Percentiles rank a stretch among this genome's conserved stretches.
These are phyloP conservation scores for Amphichorda felina DNA, from an alignment of 2,329 filamentous ascomycete species.

Conservation along the genomic window DNA sequence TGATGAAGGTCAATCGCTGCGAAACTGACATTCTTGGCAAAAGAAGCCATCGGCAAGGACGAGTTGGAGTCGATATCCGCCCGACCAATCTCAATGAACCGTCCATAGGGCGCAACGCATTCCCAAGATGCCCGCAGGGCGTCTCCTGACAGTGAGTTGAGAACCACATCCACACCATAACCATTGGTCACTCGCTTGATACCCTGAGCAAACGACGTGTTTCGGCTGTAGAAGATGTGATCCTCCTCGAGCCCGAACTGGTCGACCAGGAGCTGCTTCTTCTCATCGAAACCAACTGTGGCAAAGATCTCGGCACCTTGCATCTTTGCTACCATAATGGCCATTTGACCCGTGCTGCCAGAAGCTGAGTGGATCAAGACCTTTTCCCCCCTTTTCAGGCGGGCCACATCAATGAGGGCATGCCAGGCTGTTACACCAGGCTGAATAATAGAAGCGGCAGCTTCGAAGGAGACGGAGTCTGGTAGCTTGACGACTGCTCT, in stretches of 20 bases:
- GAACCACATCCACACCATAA: conserved; percentile 18
- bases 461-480: conserved; percentile 5
- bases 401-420: not conserved
- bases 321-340: conserved; percentile 13
- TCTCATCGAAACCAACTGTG: conserved; percentile 11
- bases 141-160: conserved; percentile 20
- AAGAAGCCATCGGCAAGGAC: conserved; percentile 6
- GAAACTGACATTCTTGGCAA: conserved; percentile 9
- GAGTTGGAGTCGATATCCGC: conserved; percentile 11
- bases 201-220: conserved; percentile 13
- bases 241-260: conserved; percentile 13
- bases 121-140: conserved; percentile 16
- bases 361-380: conserved; percentile 21
- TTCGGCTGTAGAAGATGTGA: conserved; percentile 18
- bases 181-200: conserved; percentile 14
- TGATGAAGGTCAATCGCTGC: conserved; percentile 5
- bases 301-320: conserved; percentile 12
- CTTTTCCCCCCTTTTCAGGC: conserved; percentile 13
- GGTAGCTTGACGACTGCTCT: conserved; percentile 5
- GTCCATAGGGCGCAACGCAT: conserved; percentile 19
- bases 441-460: conserved; percentile 11
- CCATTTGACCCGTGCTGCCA: conserved; percentile 19
- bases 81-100: conserved; percentile 22
- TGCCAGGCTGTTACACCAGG: conserved; percentile 3
- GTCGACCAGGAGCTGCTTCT: conserved; percentile 14